Conservation (phyloP, 176 grass and related monocot species). For the Elaeis guineensis region DNA sequence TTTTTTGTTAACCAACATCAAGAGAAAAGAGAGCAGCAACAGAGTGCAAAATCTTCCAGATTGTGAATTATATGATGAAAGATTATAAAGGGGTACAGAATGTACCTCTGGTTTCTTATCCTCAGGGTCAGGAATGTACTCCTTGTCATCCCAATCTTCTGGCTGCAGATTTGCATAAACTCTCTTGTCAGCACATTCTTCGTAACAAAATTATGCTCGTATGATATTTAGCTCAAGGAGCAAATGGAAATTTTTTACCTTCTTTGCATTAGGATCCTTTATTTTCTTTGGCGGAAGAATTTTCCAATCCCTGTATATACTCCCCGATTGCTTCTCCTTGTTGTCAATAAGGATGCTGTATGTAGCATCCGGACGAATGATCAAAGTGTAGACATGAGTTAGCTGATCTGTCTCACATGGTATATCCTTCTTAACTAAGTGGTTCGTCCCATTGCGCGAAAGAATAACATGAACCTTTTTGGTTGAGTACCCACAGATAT, state of each 20-base stretch:
- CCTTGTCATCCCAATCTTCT: slow-evolving; percentile 93
- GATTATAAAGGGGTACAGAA: not conserved
- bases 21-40: no score
- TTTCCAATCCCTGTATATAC: slow-evolving; percentile 39
- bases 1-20: no score
- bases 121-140: slow-evolving; percentile 84
- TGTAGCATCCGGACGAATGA: slow-evolving; percentile 34
- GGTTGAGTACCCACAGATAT: no score
- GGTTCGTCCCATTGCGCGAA: slow-evolving; percentile 31
- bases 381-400: slow-evolving; percentile 42
- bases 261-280: slow-evolving; percentile 38
- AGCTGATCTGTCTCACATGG: slow-evolving; percentile 44
- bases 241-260: slow-evolving; percentile 3
- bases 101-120: slow-evolving; percentile 88
- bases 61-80: not conserved
- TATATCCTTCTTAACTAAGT: slow-evolving; percentile 42
- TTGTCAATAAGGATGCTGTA: slow-evolving; percentile 45
- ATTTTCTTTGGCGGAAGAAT: slow-evolving; percentile 47
- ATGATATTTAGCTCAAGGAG: no score
- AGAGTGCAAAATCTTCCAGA: no score
- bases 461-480: slow-evolving; percentile 56
- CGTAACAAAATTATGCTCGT: not conserved
- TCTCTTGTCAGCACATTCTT: not conserved
- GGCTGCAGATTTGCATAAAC: slow-evolving; percentile 35
- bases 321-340: slow-evolving; percentile 30